Evolutionary conservation across 257 asterid species (phyloP), one percentile per base, ranked within the genome.

Genomic region (Capsicum baccatum): DNA sequence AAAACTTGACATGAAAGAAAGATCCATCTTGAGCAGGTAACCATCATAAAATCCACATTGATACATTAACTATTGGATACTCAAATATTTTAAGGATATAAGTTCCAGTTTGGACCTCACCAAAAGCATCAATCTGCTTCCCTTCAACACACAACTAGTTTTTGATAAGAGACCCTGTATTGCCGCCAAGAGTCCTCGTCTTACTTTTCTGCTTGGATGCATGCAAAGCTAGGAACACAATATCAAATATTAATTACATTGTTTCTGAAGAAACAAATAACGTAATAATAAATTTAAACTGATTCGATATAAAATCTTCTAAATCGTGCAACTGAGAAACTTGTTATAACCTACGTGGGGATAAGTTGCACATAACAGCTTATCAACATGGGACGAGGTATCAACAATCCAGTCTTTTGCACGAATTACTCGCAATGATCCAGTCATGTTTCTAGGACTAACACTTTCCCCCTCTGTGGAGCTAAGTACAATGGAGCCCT

Each of bases 121-220:
- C 98, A 97, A 90, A 89, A 97, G 95, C 92, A 93, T 89, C 85
- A 89, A 85, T 90, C 97, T 92, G 95, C 95, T 95, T 83, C 91
- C 94, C 90, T 87, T 91, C 91, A 97, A 87, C 9, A 97, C 86
- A 89, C 70, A 84, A 85, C 88, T 88, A 91, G 97, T 93, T 83
- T 90, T 94, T 84, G 90, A 78, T 83, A 97, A 84, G 44, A 97
- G 93, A 54, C 89, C 92, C 90, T 87, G 84, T 74, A 92, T 83
- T 84, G 98, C 90, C 80, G 91, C 91, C 88, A 97, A 87, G 84
- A 91, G 85, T 70, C 97, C 98, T 67, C 33, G 87, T 81, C 95
- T 91, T 83, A 93, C 99, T 79, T 88, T 94, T 86, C 88, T 88
- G 88, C 93, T 88, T 76, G 98, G 95, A 92, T 97, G 98, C 83